Evolutionary conservation across 352 stramenopile genomes (phyloP).

Genomic region (Phytopythium kandeliae): DNA sequence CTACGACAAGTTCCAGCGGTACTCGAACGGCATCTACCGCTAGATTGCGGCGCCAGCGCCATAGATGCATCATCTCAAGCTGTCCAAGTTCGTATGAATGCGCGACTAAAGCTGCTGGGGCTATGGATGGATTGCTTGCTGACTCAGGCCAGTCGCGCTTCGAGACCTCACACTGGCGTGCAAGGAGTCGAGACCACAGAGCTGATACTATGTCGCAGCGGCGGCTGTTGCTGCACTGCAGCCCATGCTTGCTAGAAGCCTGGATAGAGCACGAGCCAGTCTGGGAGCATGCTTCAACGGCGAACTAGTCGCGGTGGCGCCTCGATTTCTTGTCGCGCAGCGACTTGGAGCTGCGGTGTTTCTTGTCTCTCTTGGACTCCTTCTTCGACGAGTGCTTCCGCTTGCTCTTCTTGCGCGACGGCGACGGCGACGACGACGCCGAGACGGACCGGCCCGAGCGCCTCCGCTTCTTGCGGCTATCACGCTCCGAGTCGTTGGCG

Average conservation of each 20-base stretch:
- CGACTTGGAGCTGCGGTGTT: constrained; percentile 21
- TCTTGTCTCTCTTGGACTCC: constrained; percentile 41
- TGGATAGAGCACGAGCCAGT: no score
- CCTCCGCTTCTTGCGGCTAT: constrained; percentile 3
- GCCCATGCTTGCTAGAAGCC: no score
- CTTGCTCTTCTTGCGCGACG: constrained; percentile 26
- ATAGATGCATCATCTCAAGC: no score
- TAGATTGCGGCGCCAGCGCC: background rate
- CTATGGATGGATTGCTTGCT: no score
- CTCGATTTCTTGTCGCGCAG: constrained; percentile 20
- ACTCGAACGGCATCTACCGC: constrained; percentile 77
- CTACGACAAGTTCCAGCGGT: constrained; percentile 87
- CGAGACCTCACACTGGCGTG: no score
- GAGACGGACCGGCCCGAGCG: constrained; percentile 2
- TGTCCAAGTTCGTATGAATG: no score
- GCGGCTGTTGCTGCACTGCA: no score
- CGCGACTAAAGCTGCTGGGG: no score
- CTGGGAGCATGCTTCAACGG: background rate
- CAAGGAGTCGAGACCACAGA: no score
- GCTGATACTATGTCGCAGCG: no score
- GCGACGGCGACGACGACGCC: constrained; percentile 12
- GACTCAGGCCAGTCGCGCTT: no score
- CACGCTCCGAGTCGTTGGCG: background rate
- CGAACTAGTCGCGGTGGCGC: constrained; percentile 4
- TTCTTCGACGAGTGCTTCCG: constrained; percentile 29